These are phyloP conservation scores for Lactarius quietus DNA, from an alignment of 768 basidiomycete genomes.

Conservation along the genomic window DNA sequence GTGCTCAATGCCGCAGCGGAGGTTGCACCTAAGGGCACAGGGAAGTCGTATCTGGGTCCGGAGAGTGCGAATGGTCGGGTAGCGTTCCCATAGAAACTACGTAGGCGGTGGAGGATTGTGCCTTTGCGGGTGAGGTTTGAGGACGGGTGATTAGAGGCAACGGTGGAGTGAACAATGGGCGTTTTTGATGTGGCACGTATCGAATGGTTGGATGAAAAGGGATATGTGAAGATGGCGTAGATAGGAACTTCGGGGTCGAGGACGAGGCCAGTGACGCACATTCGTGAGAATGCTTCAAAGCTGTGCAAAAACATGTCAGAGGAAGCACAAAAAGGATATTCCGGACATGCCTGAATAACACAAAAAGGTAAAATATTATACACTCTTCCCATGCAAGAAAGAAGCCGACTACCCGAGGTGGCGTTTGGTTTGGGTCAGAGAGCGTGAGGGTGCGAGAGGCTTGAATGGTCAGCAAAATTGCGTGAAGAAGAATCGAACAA, in stretches of 20 bases:
- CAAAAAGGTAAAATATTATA: too few species aligned
- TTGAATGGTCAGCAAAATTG: slow-evolving; percentile 78
- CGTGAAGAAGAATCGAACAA: slow-evolving; percentile 78
- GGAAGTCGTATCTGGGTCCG: slow-evolving; percentile 16
- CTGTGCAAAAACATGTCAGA: too few species aligned
- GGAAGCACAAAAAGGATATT: slow-evolving; percentile 75
- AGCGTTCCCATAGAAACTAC: slow-evolving; percentile 44
- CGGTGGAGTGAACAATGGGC: slow-evolving; percentile 16
- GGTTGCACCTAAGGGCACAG: slow-evolving; percentile 3
- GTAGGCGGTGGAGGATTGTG: slow-evolving; percentile 46
- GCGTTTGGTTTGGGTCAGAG: slow-evolving; percentile 40
- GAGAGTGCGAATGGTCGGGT: slow-evolving; percentile 53
- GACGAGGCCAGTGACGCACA: slow-evolving; percentile 84
- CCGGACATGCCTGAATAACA: too few species aligned
- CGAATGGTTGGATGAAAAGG: slow-evolving; percentile 34
- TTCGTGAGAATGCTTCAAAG: slow-evolving; percentile 82
- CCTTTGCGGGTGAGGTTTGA: slow-evolving; percentile 43
- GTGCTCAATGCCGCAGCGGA: slow-evolving; percentile 21
- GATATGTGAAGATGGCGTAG: slow-evolving; percentile 45
- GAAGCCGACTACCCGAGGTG: slow-evolving; percentile 59
- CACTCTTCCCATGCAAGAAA: too few species aligned
- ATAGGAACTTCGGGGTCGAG: slow-evolving; percentile 75
- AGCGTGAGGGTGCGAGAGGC: too few species aligned
- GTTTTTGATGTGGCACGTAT: slow-evolving; percentile 31
- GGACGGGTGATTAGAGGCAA: slow-evolving; percentile 28